Conservation (phyloP, 306 rosid species). For the Acacia crassicarpa region DNA sequence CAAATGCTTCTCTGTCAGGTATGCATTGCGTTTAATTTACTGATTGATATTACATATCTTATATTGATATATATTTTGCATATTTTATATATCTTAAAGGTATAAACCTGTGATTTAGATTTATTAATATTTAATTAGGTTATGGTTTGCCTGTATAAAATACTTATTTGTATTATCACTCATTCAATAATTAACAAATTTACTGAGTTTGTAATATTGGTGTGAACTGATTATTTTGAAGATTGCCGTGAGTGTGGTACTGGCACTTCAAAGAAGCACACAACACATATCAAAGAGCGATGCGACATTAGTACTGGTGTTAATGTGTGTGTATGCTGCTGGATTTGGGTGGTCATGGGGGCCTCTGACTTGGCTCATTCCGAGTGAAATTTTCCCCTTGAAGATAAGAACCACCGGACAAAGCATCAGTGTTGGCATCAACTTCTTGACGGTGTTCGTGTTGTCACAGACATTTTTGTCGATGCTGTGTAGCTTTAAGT, state of each 20-base stretch:
- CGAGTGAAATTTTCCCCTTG: constrained; percentile 69
- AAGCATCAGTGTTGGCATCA: constrained; percentile 53
- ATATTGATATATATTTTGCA: too few relatives aligned
- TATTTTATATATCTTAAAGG: too few relatives aligned
- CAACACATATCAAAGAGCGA: constrained; percentile 44
- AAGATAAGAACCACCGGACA: constrained; percentile 58
- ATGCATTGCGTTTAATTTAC: background rate
- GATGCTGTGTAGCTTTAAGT: constrained; percentile 73
- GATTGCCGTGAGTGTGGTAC: constrained; percentile 48
- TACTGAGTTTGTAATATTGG: too few relatives aligned
- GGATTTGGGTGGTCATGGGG: constrained; percentile 88
- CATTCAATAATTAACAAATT: too few relatives aligned
- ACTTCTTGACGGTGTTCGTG: constrained; percentile 48
- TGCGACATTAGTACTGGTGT: constrained; percentile 43
- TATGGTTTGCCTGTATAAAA: too few relatives aligned
- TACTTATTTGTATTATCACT: too few relatives aligned
- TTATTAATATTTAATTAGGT: too few relatives aligned
- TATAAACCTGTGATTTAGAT: too few relatives aligned
- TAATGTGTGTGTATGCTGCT: constrained; percentile 55
- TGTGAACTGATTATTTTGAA: background rate
- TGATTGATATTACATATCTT: too few relatives aligned
- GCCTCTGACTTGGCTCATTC: constrained; percentile 67
- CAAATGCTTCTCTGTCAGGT: constrained; percentile 65
- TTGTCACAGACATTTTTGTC: constrained; percentile 66
- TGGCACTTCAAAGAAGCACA: constrained; percentile 41